These are phyloP conservation scores for Capronia americana DNA, from an alignment of 2,329 filamentous ascomycete genomes.

Conservation along the genomic window DNA sequence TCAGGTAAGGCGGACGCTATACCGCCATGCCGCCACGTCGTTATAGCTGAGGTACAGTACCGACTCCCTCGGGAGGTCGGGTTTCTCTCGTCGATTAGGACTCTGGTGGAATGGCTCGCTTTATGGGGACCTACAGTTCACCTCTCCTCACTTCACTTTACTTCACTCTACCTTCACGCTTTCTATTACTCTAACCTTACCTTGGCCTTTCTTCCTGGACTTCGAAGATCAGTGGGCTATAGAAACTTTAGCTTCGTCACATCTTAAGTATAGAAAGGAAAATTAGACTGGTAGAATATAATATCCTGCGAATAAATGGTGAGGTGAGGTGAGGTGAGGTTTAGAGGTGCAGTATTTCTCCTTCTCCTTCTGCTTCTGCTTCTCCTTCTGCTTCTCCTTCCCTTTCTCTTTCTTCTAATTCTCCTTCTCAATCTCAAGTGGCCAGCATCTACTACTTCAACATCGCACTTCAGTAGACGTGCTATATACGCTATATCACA, in stretches of 20 bases:
- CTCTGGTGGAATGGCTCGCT: background rate
- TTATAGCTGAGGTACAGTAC: background rate
- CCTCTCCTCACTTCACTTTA: background rate
- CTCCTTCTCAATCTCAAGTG: too few species aligned
- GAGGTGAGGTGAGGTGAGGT: too few species aligned
- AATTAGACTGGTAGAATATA: too few species aligned
- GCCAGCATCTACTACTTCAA: too few species aligned
- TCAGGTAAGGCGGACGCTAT: background rate
- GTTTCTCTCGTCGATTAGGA: background rate
- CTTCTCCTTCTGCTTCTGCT: too few species aligned
- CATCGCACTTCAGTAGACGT: background rate
- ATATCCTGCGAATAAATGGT: too few species aligned
- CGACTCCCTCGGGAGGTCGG: background rate
- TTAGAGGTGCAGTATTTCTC: too few species aligned
- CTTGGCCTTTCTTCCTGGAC: background rate
- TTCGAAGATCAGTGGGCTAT: too few species aligned
- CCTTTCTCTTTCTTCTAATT: too few species aligned
- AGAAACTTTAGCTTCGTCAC: background rate
- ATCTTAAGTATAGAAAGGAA: background rate
- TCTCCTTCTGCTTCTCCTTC: too few species aligned
- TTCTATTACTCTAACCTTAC: background rate
- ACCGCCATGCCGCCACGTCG: too few species aligned
- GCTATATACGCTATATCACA: background rate
- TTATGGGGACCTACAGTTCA: background rate
- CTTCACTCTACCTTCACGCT: background rate